Percentiles rank a stretch among this genome's conserved stretches.
Conservation (phyloP, 2,329 filamentous ascomycete genomes). For the Ascocoryne sarcoides region DNA sequence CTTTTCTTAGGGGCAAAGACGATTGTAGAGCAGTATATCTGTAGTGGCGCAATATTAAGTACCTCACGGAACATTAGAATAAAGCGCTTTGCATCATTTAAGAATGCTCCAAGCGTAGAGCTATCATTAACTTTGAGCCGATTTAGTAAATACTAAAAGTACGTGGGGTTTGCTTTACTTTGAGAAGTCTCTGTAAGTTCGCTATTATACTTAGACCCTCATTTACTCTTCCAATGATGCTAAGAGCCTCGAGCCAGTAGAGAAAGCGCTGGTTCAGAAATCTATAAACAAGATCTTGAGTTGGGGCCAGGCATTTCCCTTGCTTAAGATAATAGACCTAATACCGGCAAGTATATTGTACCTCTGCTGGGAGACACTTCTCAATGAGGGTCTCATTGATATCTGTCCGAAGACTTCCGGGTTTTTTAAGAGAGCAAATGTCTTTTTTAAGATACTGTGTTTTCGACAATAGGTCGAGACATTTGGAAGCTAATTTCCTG, state of each 20-base stretch:
- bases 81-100: slow-evolving; percentile 12
- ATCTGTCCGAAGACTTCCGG: slow-evolving; percentile 25
- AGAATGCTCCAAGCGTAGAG: slow-evolving; percentile 1
- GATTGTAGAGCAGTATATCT: slow-evolving; percentile 28
- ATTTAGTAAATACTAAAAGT: neutral
- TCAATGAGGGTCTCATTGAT: slow-evolving; percentile 26
- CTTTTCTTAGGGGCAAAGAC: slow-evolving; percentile 27
- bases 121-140: neutral
- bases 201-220: slow-evolving; percentile 12
- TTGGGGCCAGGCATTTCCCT: slow-evolving; percentile 21
- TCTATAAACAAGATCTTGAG: slow-evolving; percentile 23
- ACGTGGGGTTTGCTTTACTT: slow-evolving; percentile 3
- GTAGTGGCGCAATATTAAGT: slow-evolving; percentile 25
- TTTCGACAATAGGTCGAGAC: slow-evolving; percentile 29
- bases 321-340: slow-evolving; percentile 15
- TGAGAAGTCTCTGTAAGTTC: slow-evolving; percentile 12
- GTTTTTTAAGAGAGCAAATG: slow-evolving; percentile 29
- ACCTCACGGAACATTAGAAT: slow-evolving; percentile 5
- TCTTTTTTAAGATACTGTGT: slow-evolving; percentile 26
- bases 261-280: slow-evolving; percentile 34
- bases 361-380: slow-evolving; percentile 20
- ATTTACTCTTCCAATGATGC: slow-evolving; percentile 14
- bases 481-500: slow-evolving; percentile 26
- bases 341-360: slow-evolving; percentile 24
- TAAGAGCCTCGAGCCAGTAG: slow-evolving; percentile 24